phyloP scores from a whole-genome alignment of 371 early-diverging fungal species.

The Apophysomyces ossiformis region DNA sequence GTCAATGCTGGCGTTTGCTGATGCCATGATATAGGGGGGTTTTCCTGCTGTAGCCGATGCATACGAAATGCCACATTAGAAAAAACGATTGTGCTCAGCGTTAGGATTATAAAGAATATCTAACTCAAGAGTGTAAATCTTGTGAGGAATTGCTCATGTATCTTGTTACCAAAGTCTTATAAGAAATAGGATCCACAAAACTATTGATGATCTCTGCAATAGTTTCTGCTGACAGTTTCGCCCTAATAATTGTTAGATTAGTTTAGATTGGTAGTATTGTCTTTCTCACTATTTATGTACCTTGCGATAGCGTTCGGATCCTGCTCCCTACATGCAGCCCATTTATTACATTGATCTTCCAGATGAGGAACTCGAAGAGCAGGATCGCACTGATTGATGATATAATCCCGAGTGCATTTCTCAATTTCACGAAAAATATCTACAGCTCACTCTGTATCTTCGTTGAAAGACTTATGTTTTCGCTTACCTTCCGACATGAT shows the following conservation, averaged over 20 bases:
- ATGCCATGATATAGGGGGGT: not conserved
- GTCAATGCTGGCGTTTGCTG: not conserved
- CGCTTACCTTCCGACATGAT: not conserved
- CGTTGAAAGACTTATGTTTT: not conserved
- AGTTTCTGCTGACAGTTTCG: slow-evolving; percentile 78
- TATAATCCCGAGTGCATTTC: slow-evolving; percentile 71
- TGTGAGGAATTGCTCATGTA: not conserved
- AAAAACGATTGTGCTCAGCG: not conserved
- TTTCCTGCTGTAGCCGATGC: not conserved
- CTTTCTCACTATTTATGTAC: slow-evolving; percentile 24
- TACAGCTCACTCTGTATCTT: not conserved
- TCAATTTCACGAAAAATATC: slow-evolving; percentile 52
- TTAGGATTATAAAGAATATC: not conserved
- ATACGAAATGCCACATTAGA: not conserved
- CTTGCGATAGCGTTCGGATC: slow-evolving; percentile 73
- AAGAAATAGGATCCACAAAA: slow-evolving; percentile 81
- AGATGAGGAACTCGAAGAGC: slow-evolving; percentile 78
- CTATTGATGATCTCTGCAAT: slow-evolving; percentile 82
- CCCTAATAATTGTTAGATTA: slow-evolving; percentile 27
- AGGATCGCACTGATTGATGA: slow-evolving; percentile 76
- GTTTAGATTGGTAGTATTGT: not conserved
- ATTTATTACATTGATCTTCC: slow-evolving; percentile 71
- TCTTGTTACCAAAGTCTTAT: slow-evolving; percentile 72
- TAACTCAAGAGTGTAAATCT: not conserved
- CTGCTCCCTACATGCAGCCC: slow-evolving; percentile 83